Evolutionary conservation across 2,329 filamentous ascomycete genomes (phyloP), one percentile per base, ranked within the genome.

Genomic region (Setomelanomma holmii): DNA sequence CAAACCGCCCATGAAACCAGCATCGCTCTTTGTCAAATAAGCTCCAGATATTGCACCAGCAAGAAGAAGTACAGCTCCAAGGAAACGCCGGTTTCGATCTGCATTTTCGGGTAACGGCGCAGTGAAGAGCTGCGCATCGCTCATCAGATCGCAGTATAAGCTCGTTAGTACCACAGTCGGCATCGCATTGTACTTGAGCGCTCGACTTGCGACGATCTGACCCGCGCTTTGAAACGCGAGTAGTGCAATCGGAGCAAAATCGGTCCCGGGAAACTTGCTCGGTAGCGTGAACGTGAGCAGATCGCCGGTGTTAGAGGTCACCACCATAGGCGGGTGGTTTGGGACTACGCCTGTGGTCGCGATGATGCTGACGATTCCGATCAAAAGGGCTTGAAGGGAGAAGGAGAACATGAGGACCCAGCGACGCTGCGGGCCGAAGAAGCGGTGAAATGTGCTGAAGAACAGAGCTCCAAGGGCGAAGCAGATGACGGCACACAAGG

Each of bases 131-230:
- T 77, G 71, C 3, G 78, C 78, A 61, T 85, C 82, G 16, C 78
- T 80, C 61, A 82, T 76, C 20, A 84, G 60, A 60, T 84, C 82
- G 62, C 79, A 82, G 61, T 83, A 82, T 34, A 82, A 70, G 49
- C 78, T 81, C n/a, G 82, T 85, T 34, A 84, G 64, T 8, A 85
- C 82, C 41, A 80, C 82, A 0, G 82, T 81, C 1, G 82, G 82
- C 39, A 84, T 71, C 66, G 84, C 82, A 49, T 80, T 80, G 60
- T 80, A 81, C 7, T 80, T 80, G 17, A 84, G 71, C 11, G 77
- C 67, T 16, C 82, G 75, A 30, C 77, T 80, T 30, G 74, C 74
- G 17, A 81, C 80, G 53, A 84, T 83, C 66, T 84, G 81, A 36
- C 82, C 81, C 3, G 80, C 81, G 41, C 75, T 77, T 61, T 84